Conservation (phyloP, 2,329 filamentous ascomycete species). For the Davidsoniella neocaledoniae region DNA sequence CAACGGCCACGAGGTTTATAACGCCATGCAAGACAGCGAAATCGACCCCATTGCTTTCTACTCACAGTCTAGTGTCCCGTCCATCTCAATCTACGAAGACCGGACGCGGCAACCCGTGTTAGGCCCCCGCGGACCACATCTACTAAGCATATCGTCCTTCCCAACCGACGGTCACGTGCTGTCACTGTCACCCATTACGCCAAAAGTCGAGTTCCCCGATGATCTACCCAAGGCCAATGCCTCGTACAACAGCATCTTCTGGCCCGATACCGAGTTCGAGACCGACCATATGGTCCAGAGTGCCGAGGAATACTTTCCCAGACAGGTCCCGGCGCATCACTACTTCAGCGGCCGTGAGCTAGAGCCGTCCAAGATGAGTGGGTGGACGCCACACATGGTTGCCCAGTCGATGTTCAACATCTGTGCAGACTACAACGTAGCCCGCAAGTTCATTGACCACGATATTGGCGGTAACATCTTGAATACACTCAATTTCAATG, state of each 20-base stretch:
- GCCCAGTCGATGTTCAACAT: slow-evolving; percentile 74
- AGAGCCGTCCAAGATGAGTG: slow-evolving; percentile 40
- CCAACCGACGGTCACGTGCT: slow-evolving; percentile 36
- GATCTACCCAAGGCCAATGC: background rate
- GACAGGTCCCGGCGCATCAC: slow-evolving; percentile 23
- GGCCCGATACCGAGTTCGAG: slow-evolving; percentile 10
- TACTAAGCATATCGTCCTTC: slow-evolving; percentile 45
- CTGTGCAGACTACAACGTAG: slow-evolving; percentile 59
- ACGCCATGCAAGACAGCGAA: background rate
- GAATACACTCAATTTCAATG: slow-evolving; percentile 81
- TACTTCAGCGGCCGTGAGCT: slow-evolving; percentile 40
- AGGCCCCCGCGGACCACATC: slow-evolving; percentile 70
- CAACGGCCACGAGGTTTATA: slow-evolving; percentile 27
- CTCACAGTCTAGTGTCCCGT: slow-evolving; percentile 2
- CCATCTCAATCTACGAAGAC: background rate
- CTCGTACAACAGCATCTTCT: slow-evolving; percentile 19
- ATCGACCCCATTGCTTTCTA: slow-evolving; percentile 40
- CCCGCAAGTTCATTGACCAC: slow-evolving; percentile 76
- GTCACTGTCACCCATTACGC: slow-evolving; percentile 57
- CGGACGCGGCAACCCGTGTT: slow-evolving; percentile 45
- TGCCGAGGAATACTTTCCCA: background rate
- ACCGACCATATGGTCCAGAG: background rate
- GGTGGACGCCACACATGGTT: slow-evolving; percentile 61
- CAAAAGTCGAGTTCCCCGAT: slow-evolving; percentile 30
- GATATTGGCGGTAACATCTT: slow-evolving; percentile 82